phyloP scores from a whole-genome alignment of 2,329 filamentous ascomycete species.

The Neofusicoccum kwambonambiense region DNA sequence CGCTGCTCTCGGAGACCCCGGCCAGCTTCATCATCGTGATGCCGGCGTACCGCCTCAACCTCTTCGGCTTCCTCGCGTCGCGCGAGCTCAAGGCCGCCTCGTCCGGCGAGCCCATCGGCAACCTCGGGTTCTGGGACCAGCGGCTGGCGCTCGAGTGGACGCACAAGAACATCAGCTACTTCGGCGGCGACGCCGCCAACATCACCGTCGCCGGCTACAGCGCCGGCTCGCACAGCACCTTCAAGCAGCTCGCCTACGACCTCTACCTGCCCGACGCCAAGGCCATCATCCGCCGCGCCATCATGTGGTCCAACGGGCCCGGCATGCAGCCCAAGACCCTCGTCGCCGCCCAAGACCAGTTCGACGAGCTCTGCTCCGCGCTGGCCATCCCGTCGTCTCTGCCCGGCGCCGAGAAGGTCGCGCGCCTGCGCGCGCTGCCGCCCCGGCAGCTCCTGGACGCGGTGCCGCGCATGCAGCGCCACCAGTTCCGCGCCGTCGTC shows the following conservation, averaged over 20 bases:
- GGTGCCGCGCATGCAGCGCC: slow-evolving; percentile 40
- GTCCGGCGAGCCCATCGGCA: slow-evolving; percentile 43
- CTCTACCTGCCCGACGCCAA: slow-evolving; percentile 48
- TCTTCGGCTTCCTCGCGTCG: slow-evolving; percentile 57
- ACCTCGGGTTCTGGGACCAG: slow-evolving; percentile 60
- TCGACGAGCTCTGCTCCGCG: slow-evolving; percentile 48
- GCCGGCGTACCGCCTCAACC: slow-evolving; percentile 57
- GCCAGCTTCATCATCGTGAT: slow-evolving; percentile 53
- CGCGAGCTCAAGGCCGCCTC: slow-evolving; percentile 44
- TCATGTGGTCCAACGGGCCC: slow-evolving; percentile 56
- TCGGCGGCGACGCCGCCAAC: slow-evolving; percentile 51
- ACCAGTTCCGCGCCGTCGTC: slow-evolving; percentile 56
- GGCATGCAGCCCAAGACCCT: slow-evolving; percentile 53
- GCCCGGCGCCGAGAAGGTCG: slow-evolving; percentile 45
- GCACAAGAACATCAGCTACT: slow-evolving; percentile 50
- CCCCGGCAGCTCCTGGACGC: slow-evolving; percentile 44
- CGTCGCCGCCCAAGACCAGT: slow-evolving; percentile 50
- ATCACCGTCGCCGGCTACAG: slow-evolving; percentile 58
- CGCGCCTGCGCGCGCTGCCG: slow-evolving; percentile 42
- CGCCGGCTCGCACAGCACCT: slow-evolving; percentile 56
- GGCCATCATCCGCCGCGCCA: slow-evolving; percentile 49
- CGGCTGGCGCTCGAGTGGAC: slow-evolving; percentile 57
- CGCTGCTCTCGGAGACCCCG: slow-evolving; percentile 50
- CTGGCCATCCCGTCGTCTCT: slow-evolving; percentile 46
- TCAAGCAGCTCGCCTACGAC: slow-evolving; percentile 59